Percentiles rank a stretch among this genome's conserved stretches.
Evolutionary conservation across 2,329 filamentous ascomycete genomes (phyloP).

Genomic region (Paracamarosporium sp.): DNA sequence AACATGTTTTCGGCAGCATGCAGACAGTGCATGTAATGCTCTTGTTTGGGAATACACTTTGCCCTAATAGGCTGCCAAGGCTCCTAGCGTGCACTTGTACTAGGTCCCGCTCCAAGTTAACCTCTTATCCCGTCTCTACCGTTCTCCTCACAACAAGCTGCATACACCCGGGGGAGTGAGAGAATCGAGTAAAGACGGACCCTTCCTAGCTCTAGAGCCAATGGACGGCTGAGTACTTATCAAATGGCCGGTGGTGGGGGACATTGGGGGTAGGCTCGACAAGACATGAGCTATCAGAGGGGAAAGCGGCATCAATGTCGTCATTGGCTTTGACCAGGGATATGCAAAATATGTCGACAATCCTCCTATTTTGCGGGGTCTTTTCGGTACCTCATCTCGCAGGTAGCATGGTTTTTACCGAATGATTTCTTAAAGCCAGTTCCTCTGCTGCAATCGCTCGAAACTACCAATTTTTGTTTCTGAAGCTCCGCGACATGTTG

Average conservation of each 20-base stretch:
- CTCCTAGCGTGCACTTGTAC: conserved; percentile 1
- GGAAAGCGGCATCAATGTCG: not conserved
- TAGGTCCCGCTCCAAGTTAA: not conserved
- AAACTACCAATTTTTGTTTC: too few relatives aligned
- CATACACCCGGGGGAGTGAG: conserved; percentile 1
- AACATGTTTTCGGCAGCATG: not conserved
- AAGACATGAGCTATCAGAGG: not conserved
- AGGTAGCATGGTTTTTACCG: not conserved
- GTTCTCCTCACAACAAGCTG: conserved; percentile 2
- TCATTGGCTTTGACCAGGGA: not conserved
- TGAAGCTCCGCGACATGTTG: conserved; percentile 1
- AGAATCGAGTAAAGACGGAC: not conserved
- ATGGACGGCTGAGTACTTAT: not conserved
- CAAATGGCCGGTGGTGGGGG: conserved; percentile 1
- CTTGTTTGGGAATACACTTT: not conserved
- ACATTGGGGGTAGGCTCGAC: not conserved
- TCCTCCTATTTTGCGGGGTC: not conserved
- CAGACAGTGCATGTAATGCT: not conserved
- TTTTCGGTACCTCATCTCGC: not conserved
- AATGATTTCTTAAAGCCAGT: not conserved
- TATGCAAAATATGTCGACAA: not conserved
- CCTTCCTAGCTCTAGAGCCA: not conserved
- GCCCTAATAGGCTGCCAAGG: conserved; percentile 1
- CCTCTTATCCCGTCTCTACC: not conserved
- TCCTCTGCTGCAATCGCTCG: not conserved